Percentiles rank a stretch among this genome's conserved stretches.
Conservation (phyloP, 345 rosid species). For the Barbarea vulgaris region DNA sequence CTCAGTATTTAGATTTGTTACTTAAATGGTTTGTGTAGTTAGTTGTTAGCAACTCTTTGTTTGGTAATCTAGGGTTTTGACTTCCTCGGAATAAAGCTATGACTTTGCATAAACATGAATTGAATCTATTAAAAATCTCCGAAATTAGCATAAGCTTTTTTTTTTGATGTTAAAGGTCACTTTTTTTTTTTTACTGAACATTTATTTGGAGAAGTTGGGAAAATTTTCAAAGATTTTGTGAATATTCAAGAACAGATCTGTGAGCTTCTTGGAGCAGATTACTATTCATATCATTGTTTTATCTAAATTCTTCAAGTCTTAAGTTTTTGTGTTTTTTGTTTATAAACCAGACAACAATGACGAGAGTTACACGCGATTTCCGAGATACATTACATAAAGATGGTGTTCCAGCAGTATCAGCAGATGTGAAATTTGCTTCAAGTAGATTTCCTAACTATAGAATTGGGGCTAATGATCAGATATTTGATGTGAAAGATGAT, state of each 20-base stretch:
- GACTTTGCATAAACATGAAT: background rate
- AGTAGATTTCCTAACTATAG: constrained; percentile 84
- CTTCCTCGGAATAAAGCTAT: background rate
- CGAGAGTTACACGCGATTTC: constrained; percentile 70
- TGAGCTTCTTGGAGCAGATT: background rate
- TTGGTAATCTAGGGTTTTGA: constrained; percentile 39
- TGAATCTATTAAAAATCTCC: background rate
- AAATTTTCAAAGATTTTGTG: background rate
- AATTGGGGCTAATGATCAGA: constrained; percentile 79
- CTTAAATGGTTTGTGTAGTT: background rate
- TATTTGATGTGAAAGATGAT: constrained; percentile 70
- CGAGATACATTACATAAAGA: constrained; percentile 65
- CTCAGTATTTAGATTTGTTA: constrained; percentile 5
- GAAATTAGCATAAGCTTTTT: background rate
- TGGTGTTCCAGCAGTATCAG: constrained; percentile 72
- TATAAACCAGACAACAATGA: constrained; percentile 53
- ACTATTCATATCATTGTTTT: constrained; percentile 7
- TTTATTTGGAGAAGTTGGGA: background rate
- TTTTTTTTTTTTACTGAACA: background rate
- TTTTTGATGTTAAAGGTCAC: constrained; percentile 5
- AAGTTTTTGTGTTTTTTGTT: constrained; percentile 28
- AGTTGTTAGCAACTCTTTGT: background rate
- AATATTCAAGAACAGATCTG: constrained; percentile 28
- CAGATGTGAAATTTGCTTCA: constrained; percentile 80
- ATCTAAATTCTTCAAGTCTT: constrained; percentile 12